A percentile compares a stretch with the other conserved stretches of the same genome.
These are phyloP conservation scores for Aspergillus leporis DNA, from an alignment of 495 filamentous ascomycete species.

Conservation along the genomic window DNA sequence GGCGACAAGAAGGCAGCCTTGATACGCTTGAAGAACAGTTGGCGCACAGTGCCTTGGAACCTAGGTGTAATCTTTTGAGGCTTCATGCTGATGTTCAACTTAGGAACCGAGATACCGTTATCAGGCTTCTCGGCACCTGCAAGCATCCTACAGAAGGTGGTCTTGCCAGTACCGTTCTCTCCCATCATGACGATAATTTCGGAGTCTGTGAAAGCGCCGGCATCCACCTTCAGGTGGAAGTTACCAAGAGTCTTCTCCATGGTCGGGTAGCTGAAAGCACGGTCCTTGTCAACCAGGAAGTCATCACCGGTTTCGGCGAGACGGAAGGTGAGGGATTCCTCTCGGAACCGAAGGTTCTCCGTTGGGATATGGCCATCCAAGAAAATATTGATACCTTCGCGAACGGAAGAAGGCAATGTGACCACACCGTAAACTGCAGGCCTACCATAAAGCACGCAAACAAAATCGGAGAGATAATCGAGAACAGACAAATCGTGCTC, in stretches of 20 bases:
- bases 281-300: slow-evolving; percentile 79
- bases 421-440: slow-evolving; percentile 98
- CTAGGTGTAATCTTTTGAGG: slow-evolving; percentile 99
- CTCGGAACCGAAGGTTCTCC: slow-evolving; percentile 97
- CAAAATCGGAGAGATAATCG: slow-evolving; percentile 97
- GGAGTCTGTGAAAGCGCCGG: slow-evolving; percentile 90
- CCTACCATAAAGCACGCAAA: slow-evolving; percentile 93
- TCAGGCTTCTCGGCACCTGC: slow-evolving; percentile 93
- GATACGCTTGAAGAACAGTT: slow-evolving; percentile 96
- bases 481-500: slow-evolving; percentile 98
- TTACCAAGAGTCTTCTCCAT: slow-evolving; percentile 94
- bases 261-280: slow-evolving; percentile 79
- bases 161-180: slow-evolving; percentile 95
- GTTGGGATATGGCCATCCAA: slow-evolving; percentile 96
- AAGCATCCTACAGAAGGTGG: slow-evolving; percentile 95
- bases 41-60: slow-evolving; percentile 92
- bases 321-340: slow-evolving; percentile 95
- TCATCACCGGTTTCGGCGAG: slow-evolving; percentile 92
- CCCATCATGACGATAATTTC: slow-evolving; percentile 99
- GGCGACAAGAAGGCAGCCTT: slow-evolving; percentile 93
- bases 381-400: slow-evolving; percentile 99
- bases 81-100: slow-evolving; percentile 98
- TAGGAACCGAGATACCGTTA: slow-evolving; percentile 68
- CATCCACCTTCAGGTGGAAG: slow-evolving; percentile 81
- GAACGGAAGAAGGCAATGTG: slow-evolving; percentile 92